A percentile compares a stretch with the other conserved stretches of the same genome.
These are phyloP conservation scores for Extremus antarcticus DNA, from an alignment of 495 filamentous ascomycete species.

Conservation along the genomic window DNA sequence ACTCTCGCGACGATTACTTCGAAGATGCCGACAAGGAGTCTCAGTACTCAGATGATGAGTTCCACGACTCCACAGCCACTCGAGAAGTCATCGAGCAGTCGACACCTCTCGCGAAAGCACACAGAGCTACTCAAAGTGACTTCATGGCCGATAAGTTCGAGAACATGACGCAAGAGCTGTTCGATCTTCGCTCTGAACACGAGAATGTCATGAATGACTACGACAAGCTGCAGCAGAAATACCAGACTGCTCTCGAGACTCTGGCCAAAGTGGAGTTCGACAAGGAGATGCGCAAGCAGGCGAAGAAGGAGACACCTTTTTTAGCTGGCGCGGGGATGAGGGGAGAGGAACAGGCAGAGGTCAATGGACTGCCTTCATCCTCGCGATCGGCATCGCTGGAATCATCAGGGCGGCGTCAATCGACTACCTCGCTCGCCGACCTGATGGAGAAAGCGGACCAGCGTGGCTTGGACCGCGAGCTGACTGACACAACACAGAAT, in stretches of 20 bases:
- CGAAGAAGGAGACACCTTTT: conserved; percentile 51
- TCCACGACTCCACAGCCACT: not conserved
- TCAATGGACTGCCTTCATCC: conserved; percentile 71
- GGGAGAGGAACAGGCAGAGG: conserved; percentile 37
- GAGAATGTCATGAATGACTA: conserved; percentile 73
- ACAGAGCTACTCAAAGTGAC: conserved; percentile 69
- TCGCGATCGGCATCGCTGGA: conserved; percentile 94
- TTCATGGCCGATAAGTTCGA: conserved; percentile 91
- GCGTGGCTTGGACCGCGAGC: not conserved
- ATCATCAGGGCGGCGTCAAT: conserved; percentile 85
- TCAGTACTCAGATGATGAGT: not conserved
- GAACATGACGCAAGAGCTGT: conserved; percentile 80
- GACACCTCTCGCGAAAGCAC: conserved; percentile 6
- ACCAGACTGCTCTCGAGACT: conserved; percentile 75
- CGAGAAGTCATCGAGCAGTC: not conserved
- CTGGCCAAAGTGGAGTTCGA: conserved; percentile 70
- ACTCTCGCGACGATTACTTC: conserved; percentile 7
- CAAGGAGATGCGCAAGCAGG: conserved; percentile 8
- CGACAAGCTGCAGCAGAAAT: conserved; percentile 74
- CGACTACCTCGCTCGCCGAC: conserved; percentile 37
- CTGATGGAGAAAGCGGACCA: conserved; percentile 51
- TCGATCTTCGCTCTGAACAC: conserved; percentile 82
- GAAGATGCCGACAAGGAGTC: conserved; percentile 9
- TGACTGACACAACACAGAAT: not conserved
- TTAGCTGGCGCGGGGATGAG: conserved; percentile 73